Evolutionary conservation across 2,329 filamentous ascomycete genomes (phyloP).

Genomic region (Calonectria henricotiae): DNA sequence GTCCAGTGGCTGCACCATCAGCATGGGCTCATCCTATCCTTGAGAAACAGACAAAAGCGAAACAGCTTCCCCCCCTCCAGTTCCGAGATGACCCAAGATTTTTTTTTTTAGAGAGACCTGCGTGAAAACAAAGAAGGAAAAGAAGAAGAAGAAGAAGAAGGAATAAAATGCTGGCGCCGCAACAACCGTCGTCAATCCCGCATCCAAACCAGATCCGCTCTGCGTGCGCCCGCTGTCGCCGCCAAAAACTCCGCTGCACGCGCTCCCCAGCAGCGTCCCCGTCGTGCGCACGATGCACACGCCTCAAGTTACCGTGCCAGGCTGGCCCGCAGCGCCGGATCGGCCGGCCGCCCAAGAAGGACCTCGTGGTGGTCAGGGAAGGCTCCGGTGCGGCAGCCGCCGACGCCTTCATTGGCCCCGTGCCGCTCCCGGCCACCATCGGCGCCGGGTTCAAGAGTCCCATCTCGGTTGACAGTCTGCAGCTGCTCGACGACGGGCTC

Average conservation of each 20-base stretch:
- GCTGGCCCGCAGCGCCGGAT: constrained; percentile 54
- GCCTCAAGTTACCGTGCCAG: constrained; percentile 53
- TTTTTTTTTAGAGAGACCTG: not conserved
- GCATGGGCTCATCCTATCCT: not conserved
- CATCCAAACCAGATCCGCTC: constrained; percentile 57
- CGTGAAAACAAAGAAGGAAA: not conserved
- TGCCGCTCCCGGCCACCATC: not conserved
- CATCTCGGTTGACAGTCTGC: constrained; percentile 28
- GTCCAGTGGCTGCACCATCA: not conserved
- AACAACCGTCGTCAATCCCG: constrained; percentile 31
- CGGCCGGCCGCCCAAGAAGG: constrained; percentile 53
- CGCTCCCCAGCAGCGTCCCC: constrained; percentile 45
- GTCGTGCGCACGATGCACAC: constrained; percentile 53
- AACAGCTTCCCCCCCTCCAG: not conserved
- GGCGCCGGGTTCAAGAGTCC: not conserved
- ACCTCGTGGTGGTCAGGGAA: constrained; percentile 36
- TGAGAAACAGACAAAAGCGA: not conserved
- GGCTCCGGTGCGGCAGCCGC: constrained; percentile 20
- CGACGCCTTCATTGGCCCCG: not conserved
- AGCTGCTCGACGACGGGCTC: constrained; percentile 44
- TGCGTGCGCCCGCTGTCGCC: constrained; percentile 56
- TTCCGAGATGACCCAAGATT: not conserved
- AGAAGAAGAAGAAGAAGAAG: not conserved
- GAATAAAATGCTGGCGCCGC: constrained; percentile 43
- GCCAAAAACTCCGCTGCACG: constrained; percentile 56